Evolutionary conservation across 2,329 filamentous ascomycete species (phyloP).

Genomic region (Neofusicoccum parvum): DNA sequence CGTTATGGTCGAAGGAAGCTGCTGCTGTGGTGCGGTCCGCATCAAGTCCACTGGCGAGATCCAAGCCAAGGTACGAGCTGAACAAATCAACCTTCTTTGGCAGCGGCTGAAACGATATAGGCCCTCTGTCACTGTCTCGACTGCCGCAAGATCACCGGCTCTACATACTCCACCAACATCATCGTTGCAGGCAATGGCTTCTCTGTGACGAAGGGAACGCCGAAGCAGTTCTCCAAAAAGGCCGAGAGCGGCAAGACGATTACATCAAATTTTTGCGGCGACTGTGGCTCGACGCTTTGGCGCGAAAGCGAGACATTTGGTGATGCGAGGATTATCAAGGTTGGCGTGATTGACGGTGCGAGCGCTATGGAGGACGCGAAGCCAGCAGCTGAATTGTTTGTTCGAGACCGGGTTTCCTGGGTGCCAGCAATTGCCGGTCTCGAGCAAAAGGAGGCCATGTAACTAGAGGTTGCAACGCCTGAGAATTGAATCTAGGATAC

Average conservation of each 20-base stretch:
- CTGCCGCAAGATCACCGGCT: conserved; percentile 60
- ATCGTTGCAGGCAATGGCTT: conserved; percentile 49
- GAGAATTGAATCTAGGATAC: neutral
- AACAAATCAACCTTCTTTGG: neutral
- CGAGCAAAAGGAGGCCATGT: neutral
- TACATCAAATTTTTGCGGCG: conserved; percentile 56
- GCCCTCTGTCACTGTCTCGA: conserved; percentile 53
- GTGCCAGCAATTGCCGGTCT: conserved; percentile 28
- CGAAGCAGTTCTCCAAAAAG: conserved; percentile 54
- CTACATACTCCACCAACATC: conserved; percentile 55
- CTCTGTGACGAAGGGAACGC: conserved; percentile 50
- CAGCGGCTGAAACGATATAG: neutral
- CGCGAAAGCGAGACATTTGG: neutral
- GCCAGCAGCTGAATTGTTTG: conserved; percentile 42
- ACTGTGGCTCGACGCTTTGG: conserved; percentile 14
- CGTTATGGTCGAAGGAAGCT: conserved; percentile 47
- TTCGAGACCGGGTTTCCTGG: conserved; percentile 42
- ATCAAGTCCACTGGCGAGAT: conserved; percentile 52
- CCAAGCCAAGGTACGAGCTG: conserved; percentile 21
- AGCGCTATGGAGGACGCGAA: conserved; percentile 33
- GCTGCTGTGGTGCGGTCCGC: conserved; percentile 54
- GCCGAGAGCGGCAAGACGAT: conserved; percentile 58
- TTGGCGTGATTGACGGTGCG: neutral
- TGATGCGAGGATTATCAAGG: conserved; percentile 8
- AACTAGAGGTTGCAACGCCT: neutral